A percentile compares a stretch with the other conserved stretches of the same genome.
These are phyloP conservation scores for Penicillium nucicola DNA, from an alignment of 495 filamentous ascomycete genomes.

Conservation along the genomic window DNA sequence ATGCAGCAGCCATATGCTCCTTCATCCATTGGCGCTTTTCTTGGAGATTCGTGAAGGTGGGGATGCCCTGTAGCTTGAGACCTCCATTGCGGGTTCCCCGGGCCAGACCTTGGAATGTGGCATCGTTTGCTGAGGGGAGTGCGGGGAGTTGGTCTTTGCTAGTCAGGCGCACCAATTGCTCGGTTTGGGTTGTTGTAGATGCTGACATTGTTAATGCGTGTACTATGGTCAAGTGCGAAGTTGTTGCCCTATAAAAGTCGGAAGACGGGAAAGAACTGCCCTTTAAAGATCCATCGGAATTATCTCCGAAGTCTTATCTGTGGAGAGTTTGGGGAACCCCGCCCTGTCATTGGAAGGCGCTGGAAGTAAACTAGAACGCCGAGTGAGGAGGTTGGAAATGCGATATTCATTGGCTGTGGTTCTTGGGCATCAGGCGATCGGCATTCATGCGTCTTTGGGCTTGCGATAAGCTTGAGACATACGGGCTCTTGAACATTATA, in stretches of 20 bases:
- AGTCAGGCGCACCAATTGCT: slow-evolving; percentile 16
- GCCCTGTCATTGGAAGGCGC: slow-evolving; percentile 13
- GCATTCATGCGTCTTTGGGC: too few relatives aligned
- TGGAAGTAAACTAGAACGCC: neutral
- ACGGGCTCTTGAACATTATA: too few relatives aligned
- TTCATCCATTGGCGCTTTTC: slow-evolving; percentile 66
- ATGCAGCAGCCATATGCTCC: slow-evolving; percentile 70
- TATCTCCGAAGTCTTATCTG: slow-evolving; percentile 15
- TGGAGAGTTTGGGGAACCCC: slow-evolving; percentile 3
- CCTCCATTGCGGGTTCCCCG: slow-evolving; percentile 38
- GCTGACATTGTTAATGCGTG: slow-evolving; percentile 15
- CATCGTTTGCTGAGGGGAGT: slow-evolving; percentile 20
- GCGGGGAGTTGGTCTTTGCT: slow-evolving; percentile 20
- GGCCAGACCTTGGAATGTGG: slow-evolving; percentile 37
- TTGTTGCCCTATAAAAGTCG: too few relatives aligned
- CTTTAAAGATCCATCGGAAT: neutral
- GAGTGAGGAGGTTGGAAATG: neutral
- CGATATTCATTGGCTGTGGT: neutral
- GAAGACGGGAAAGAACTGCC: neutral
- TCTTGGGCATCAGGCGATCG: too few relatives aligned
- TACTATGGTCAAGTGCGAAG: neutral
- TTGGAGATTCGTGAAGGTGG: slow-evolving; percentile 55
- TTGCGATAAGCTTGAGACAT: too few relatives aligned
- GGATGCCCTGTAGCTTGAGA: slow-evolving; percentile 52
- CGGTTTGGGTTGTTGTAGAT: slow-evolving; percentile 18